Conservation (phyloP, 768 basidiomycete species). For the Erythrobasidium yunnanense region DNA sequence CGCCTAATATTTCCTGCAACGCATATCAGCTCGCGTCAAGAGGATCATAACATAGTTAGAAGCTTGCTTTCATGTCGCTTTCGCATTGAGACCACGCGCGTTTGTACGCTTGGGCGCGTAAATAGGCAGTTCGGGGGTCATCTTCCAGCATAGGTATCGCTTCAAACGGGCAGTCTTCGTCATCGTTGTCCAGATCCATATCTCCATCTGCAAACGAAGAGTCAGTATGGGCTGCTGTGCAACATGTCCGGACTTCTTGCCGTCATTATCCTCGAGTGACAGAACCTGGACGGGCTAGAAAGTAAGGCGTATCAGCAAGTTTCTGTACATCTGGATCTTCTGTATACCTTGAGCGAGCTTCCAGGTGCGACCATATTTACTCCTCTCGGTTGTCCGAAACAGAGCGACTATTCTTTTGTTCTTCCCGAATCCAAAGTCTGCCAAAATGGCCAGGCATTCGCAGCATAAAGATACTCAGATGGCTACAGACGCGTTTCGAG, state of each 20-base stretch:
- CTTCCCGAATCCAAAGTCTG: too few species aligned
- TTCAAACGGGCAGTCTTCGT: background rate
- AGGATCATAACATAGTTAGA: background rate
- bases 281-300: constrained; percentile 11
- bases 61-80: background rate
- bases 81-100: background rate
- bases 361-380: too few species aligned
- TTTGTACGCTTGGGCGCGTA: constrained; percentile 4
- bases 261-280: constrained; percentile 22
- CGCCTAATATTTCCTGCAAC: background rate
- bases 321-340: background rate
- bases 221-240: background rate
- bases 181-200: background rate
- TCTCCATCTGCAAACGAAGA: background rate
- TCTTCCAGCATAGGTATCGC: background rate
- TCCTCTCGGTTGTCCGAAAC: too few species aligned
- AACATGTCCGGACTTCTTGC: background rate
- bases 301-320: too few species aligned
- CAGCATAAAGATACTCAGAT: background rate
- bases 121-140: background rate
- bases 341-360: background rate
- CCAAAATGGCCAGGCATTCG: background rate
- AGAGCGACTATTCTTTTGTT: too few species aligned
- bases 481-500: constrained; percentile 16
- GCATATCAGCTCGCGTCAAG: background rate